Base-by-base conservation (phyloP, 495 filamentous ascomycete species). In the Penicillium dipodomyicola region DNA sequence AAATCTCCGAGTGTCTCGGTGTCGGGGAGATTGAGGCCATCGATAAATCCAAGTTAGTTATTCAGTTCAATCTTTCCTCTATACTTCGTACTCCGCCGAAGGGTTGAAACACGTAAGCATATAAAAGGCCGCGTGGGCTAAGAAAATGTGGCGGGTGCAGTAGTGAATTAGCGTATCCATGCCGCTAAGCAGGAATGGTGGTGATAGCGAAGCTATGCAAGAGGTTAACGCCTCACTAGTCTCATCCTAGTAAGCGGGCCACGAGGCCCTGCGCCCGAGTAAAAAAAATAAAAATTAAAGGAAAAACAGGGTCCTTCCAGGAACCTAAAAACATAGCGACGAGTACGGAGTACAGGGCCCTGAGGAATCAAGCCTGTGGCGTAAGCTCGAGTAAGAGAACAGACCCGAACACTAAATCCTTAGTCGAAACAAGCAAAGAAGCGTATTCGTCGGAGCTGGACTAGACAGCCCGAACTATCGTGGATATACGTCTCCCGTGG, bases 231-330 rank as follows among this genome's bases (percentile, higher is more conserved):
- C 52, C 35, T 4, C 23, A 40, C 55, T 59, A 62, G 41, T 42
- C 56, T 20, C 22, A 23, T 23, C 17, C 1, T 15, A 42, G 52
- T 54, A 56, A 54, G 39, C 29, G 33, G 46, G 56, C 56, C 63
- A 58, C 63, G 63, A 68, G 65, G 64, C 65, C 60, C 63, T 65
- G 65, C 57, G 52, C 66, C 27, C 37, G 25, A 49, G 17, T n/a
- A 15, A 41, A 2, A 6, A 37, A 39, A 39, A n/a, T 8, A 8
- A 39, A n/a, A 39, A n/a, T n/a, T 5, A 14, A 59, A 39, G 7
- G 9, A 59, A 46, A 44, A 46, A 44, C 29, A 48, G 43, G 41
- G 41, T 51, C 35, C 19, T 37, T 35, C 46, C 8, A 42, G 19
- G 5, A 51, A 23, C 19, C 42, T 54, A 47, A 46, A 48, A 63